Evolutionary conservation across 202 grass and related monocot species (phyloP), one percentile per base, ranked within the genome.

Genomic region (Setaria viridis): DNA sequence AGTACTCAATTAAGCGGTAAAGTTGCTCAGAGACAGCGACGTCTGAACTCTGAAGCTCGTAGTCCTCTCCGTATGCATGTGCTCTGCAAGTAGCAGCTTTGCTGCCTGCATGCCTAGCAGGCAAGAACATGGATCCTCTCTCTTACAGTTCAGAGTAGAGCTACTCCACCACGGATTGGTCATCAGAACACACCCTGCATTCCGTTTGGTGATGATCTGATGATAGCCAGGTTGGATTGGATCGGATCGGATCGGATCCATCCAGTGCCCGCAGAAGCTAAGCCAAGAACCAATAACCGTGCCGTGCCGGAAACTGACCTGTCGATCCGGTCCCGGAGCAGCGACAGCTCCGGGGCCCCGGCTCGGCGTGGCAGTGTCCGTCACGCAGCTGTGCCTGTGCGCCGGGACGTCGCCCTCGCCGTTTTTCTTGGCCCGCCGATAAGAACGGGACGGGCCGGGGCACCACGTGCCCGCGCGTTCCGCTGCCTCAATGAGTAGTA

Each of bases 351-450:
- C 47, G 50, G 47, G 15, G 2, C 68, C 20, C 4, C 0, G 16
- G n/a, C 57, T 11, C 2, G 60, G 49, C 62, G 49, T 66, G 58
- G 2, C 70, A 3, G 17, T 19, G 41, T 10, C 84, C 41, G 19
- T 80, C 57, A 54, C 76, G 55, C 48, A 9, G 63, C 39, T 51
- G 64, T 41, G 62, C 16, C 12, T 41, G 21, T 25, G 7, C 77
- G 59, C 12, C 25, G 50, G 4, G 63, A 43, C 62, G 70, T 81
- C 45, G 46, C 39, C 54, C 21, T 33, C 21, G 54, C 39, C 34
- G 53, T 64, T 71, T 77, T 76, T 76, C 54, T 80, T 69, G 69
- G 75, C 37, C 53, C 71, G 50, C 62, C 72, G 77, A 85, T 85
- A 71, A 76, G 53, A 43, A 80, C 60, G 8, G 50, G 2, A 20